phyloP scores from a whole-genome alignment of 768 basidiomycete species.

The Leccinum boreale region DNA sequence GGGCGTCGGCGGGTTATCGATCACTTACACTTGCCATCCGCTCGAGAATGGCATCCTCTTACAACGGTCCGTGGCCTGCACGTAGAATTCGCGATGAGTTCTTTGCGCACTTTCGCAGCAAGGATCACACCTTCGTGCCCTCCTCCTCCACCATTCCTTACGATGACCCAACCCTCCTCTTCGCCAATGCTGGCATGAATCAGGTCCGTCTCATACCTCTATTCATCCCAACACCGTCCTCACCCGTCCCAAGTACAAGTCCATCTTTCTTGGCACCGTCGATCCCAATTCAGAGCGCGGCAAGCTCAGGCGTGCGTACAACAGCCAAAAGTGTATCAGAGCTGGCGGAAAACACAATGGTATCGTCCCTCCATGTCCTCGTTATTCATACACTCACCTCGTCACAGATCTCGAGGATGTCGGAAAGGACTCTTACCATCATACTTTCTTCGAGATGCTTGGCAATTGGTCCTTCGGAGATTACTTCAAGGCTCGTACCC shows the following conservation, averaged over 20 bases:
- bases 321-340: slow-evolving; percentile 97
- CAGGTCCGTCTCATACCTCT: slow-evolving; percentile 48
- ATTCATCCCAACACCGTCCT: not conserved
- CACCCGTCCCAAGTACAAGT: slow-evolving; percentile 69
- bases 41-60: slow-evolving; percentile 29
- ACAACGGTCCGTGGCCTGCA: slow-evolving; percentile 68
- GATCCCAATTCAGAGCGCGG: slow-evolving; percentile 92
- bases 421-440: slow-evolving; percentile 97
- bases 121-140: slow-evolving; percentile 83
- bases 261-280: slow-evolving; percentile 96
- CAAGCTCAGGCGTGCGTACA: slow-evolving; percentile 90
- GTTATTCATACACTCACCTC: slow-evolving; percentile 2
- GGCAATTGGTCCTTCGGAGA: slow-evolving; percentile 99
- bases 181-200: slow-evolving; percentile 98
- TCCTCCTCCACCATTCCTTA: slow-evolving; percentile 94
- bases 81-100: slow-evolving; percentile 80
- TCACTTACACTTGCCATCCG: slow-evolving; percentile 3
- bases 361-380: slow-evolving; percentile 28
- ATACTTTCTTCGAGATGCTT: slow-evolving; percentile 99
- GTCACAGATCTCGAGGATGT: slow-evolving; percentile 92
- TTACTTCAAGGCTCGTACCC: slow-evolving; percentile 84
- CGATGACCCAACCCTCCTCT: slow-evolving; percentile 96
- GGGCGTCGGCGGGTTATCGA: slow-evolving; percentile 19
- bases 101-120: slow-evolving; percentile 81
- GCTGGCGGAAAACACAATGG: slow-evolving; percentile 99